Evolutionary conservation across 163 green algal genomes (phyloP).

Genomic region (Scenedesmus sp.): DNA sequence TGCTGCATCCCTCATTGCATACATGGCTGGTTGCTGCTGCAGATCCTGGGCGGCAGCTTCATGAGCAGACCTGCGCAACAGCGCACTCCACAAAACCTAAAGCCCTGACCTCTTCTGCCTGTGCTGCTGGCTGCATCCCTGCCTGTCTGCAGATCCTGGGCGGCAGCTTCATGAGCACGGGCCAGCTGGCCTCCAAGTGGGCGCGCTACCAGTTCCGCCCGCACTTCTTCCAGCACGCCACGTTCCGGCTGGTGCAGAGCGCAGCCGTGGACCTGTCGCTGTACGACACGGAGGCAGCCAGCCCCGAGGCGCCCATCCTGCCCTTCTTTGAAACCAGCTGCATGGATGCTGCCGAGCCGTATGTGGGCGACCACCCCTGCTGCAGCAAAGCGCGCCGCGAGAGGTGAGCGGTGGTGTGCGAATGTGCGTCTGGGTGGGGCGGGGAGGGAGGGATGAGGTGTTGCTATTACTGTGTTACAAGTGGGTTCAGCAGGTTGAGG

Average conservation of each 20-base stretch:
- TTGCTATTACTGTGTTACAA: background rate
- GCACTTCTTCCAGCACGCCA: conserved; percentile 83
- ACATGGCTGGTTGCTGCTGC: too few species aligned
- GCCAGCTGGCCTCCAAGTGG: conserved; percentile 81
- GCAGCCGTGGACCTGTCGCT: conserved; percentile 44
- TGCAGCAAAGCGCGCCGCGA: conserved; percentile 63
- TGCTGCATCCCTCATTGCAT: too few species aligned
- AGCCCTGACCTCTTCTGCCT: background rate
- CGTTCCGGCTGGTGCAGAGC: conserved; percentile 71
- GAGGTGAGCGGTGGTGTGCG: conserved; percentile 9
- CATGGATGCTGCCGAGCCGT: conserved; percentile 75
- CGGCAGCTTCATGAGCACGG: conserved; percentile 84
- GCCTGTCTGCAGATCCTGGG: conserved; percentile 69
- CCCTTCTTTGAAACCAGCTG: conserved; percentile 76
- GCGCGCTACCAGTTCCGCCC: conserved; percentile 84
- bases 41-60: too few species aligned
- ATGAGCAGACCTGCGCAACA: too few species aligned
- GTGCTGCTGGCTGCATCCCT: background rate
- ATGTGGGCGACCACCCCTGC: conserved; percentile 74
- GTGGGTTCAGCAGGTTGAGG: background rate
- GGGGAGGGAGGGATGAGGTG: background rate
- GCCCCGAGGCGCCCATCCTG: conserved; percentile 55
- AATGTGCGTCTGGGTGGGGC: background rate
- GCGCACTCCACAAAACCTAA: background rate
- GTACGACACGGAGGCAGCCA: conserved; percentile 61